These are phyloP conservation scores for Leccinum subtestaceum DNA, from an alignment of 768 basidiomycete species.

Conservation along the genomic window DNA sequence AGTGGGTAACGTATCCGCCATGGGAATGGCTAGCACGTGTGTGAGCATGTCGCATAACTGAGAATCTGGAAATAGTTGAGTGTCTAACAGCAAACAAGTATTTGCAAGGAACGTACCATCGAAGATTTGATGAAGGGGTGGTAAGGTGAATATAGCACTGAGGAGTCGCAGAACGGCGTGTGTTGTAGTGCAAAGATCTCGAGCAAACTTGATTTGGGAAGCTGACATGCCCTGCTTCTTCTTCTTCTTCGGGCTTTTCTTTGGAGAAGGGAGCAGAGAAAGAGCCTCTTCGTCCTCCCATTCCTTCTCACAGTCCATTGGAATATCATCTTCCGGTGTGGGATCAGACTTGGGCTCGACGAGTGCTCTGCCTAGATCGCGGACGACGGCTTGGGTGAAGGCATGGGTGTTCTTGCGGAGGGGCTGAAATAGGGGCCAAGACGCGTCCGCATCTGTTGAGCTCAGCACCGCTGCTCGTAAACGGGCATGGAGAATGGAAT, in stretches of 20 bases:
- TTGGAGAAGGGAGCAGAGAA: constrained; percentile 61
- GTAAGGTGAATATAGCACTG: constrained; percentile 54
- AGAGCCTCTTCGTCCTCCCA: constrained; percentile 26
- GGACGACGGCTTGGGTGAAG: constrained; percentile 58
- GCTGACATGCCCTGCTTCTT: constrained; percentile 68
- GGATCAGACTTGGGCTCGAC: constrained; percentile 47
- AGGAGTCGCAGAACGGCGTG: constrained; percentile 72
- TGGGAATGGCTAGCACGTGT: constrained; percentile 66
- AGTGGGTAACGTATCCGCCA: constrained; percentile 67
- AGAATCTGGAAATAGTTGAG: constrained; percentile 40
- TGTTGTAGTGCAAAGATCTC: constrained; percentile 72
- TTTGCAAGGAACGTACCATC: constrained; percentile 44
- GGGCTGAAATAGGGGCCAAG: constrained; percentile 73
- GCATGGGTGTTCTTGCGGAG: constrained; percentile 50
- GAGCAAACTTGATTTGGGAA: constrained; percentile 73
- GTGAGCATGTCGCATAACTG: constrained; percentile 61
- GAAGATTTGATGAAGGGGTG: constrained; percentile 59
- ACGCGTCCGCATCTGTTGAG: constrained; percentile 53
- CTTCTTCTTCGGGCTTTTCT: constrained; percentile 52
- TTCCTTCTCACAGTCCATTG: constrained; percentile 24
- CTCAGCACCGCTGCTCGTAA: constrained; percentile 45
- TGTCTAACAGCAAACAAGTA: background rate
- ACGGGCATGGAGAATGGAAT: constrained; percentile 66
- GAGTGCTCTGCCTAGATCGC: constrained; percentile 66
- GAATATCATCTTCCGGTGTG: constrained; percentile 20